Percentiles rank a stretch among this genome's conserved stretches.
Conservation (phyloP, 768 basidiomycete species). For the Lactarius hengduanensis region DNA sequence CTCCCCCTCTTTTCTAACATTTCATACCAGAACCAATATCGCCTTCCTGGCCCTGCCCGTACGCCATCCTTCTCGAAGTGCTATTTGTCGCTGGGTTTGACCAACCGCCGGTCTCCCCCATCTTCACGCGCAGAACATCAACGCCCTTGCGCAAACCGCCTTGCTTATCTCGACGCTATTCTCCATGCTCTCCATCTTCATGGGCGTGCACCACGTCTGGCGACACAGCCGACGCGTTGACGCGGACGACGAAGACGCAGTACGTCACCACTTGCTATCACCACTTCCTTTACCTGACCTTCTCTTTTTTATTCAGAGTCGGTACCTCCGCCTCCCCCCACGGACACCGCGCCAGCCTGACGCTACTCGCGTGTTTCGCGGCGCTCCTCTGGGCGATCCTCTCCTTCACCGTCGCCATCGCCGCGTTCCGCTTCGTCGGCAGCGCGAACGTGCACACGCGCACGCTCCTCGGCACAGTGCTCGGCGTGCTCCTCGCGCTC, state of each 20-base stretch:
- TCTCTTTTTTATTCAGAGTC: neutral
- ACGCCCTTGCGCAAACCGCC: slow-evolving; percentile 13
- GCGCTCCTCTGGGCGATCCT: slow-evolving; percentile 18
- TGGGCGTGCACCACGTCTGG: slow-evolving; percentile 32
- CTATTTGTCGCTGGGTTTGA: neutral
- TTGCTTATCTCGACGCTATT: slow-evolving; percentile 28
- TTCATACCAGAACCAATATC: slow-evolving; percentile 10
- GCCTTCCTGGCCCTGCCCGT: slow-evolving; percentile 12
- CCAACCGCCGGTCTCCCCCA: neutral
- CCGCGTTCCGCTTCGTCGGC: neutral
- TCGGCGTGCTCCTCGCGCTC: slow-evolving; percentile 7
- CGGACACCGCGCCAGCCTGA: neutral
- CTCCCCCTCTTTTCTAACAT: no score
- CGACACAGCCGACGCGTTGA: slow-evolving; percentile 29
- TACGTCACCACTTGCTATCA: slow-evolving; percentile 6
- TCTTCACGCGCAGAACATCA: neutral
- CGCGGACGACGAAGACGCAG: slow-evolving; percentile 20
- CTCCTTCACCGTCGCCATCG: slow-evolving; percentile 11
- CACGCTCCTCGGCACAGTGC: neutral
- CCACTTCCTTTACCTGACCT: no score
- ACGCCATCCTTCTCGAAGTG: neutral
- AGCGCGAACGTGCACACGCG: slow-evolving; percentile 5
- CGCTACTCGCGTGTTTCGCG: slow-evolving; percentile 4
- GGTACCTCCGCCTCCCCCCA: slow-evolving; percentile 5
- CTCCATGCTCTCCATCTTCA: slow-evolving; percentile 27